Evolutionary conservation across 2,329 filamentous ascomycete genomes (phyloP).

Genomic region (Neofusicoccum parvum): DNA sequence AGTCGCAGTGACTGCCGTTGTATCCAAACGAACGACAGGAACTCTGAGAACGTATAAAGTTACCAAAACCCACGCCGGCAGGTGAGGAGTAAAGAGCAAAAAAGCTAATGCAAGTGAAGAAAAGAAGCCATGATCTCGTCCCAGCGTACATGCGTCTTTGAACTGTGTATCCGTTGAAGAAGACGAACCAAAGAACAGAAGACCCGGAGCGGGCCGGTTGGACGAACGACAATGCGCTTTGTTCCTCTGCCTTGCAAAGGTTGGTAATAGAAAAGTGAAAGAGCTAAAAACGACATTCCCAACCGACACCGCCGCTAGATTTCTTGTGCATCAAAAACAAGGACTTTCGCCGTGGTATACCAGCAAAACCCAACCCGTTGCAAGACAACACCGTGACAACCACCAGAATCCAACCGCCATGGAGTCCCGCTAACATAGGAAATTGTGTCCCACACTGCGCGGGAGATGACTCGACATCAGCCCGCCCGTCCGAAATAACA

Average conservation of each 20-base stretch:
- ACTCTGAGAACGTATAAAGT: slow-evolving; percentile 29
- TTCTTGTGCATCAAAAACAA: slow-evolving; percentile 31
- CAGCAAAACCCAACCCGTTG: slow-evolving; percentile 28
- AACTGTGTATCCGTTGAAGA: slow-evolving; percentile 18
- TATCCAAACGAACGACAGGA: slow-evolving; percentile 22
- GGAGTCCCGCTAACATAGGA: slow-evolving; percentile 39
- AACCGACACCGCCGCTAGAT: slow-evolving; percentile 41
- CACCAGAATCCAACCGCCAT: slow-evolving; percentile 19
- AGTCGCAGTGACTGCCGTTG: not conserved
- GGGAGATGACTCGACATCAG: slow-evolving; percentile 15
- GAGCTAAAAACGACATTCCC: slow-evolving; percentile 18
- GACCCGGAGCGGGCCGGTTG: slow-evolving; percentile 14
- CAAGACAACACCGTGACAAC: slow-evolving; percentile 22
- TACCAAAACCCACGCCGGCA: slow-evolving; percentile 10
- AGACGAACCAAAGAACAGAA: slow-evolving; percentile 20
- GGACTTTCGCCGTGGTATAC: slow-evolving; percentile 43
- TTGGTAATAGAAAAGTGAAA: slow-evolving; percentile 10
- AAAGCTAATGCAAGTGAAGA: slow-evolving; percentile 27
- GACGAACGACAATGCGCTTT: slow-evolving; percentile 13
- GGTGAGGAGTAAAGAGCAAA: not conserved
- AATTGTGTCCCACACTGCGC: slow-evolving; percentile 36
- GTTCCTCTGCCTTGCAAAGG: slow-evolving; percentile 17
- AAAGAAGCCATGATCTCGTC: slow-evolving; percentile 32
- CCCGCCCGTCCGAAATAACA: slow-evolving; percentile 21
- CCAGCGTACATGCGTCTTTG: slow-evolving; percentile 38